Base-by-base conservation (phyloP, 1,139 yeast genomes). In the Groenewaldozyma auringiensis region DNA sequence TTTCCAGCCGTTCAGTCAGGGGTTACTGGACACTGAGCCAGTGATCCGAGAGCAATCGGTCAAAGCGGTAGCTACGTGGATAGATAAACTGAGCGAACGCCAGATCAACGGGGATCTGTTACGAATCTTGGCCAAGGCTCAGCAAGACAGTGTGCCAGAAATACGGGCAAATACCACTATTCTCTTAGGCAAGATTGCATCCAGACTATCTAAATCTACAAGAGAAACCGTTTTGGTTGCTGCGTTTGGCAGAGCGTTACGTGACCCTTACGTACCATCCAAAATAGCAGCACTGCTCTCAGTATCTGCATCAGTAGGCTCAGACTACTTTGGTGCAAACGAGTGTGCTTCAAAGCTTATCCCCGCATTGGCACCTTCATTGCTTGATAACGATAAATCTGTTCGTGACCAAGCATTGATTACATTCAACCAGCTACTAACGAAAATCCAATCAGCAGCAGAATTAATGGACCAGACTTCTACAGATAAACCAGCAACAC, bases 71-170 rank as follows among this genome's bases (percentile, higher is more conserved):
- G 73, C 82, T 2, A 65, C 70, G 3, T 67, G 92, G 31, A 78
- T 82, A 2, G 80, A 81, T 25, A 80, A 80, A 55, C 72, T 92
- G 2, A 55, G 86, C 0, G 87, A 81, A 35, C 76, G 95, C 46
- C 95, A 86, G 60, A 71, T 89, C 42, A 92, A 92, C 59, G 89
- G 88, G 56, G 97, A 92, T 47, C 67, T 92, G 35, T 69, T 92
- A 44, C 75, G 94, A 54, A 75, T 79, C 42, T 68, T 92, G 48
- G 97, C 97, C 1, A 86, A 84, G 59, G 78, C 95, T 1, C 97
- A 89, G 62, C 81, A 77, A 62, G 98, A 92, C 60, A 78, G 81
- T 2, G 82, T 81, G 48, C 82, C 94, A 1, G 85, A 86, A 21
- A 85, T 92, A 17, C 69, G 98, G 54, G 87, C 92, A 4, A 85